Base-by-base conservation (phyloP, 208 protist species). In the Lotmaria passim region DNA sequence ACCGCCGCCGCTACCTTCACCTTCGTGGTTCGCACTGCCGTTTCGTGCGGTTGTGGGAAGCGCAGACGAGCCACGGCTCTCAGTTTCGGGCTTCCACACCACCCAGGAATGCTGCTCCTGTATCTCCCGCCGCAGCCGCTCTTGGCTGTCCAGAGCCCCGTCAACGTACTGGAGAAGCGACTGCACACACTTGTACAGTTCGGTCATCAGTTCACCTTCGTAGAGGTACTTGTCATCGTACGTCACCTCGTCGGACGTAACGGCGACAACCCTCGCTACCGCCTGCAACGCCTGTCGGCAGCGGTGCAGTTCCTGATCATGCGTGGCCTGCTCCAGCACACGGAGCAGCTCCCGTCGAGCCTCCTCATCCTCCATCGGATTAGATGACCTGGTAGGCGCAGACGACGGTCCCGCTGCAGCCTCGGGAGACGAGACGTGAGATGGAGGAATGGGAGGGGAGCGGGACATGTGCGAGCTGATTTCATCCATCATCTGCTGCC, bases 301-400 rank as follows among this genome's bases (percentile, higher is more conserved):
- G 43, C 87, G 88, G 52, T 83, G 73, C 36, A 95, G 77, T 67
- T 95, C 90, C 38, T 85, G 70, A 43, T 95, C 90, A 10, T 80
- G 80, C 14, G 87, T 87, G 19, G 85, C 72, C 19, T 85, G 73
- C 47, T 93, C 85, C 17, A 95, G 76, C 23, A 93, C 65, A 24
- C 63, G 69, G 51, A 95, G 43, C 23, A 95, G 75, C 70, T 90
- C 86, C n/a, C 68, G 78, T 12, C 81, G 79, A 0, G 83, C 82
- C 39, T 69, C 75, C 41, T 79, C 80, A 30, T 82, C 76, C 0
- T 64, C 71, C 82, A 91, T 91, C 2, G 85, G 82, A 34, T 87
- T 86, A 5, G 7, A 0, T 11, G 41, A 24, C 21, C 21, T 48
- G 0, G 8, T 0, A 2, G 58, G 44, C n/a, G 41, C 39, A 3